Percentiles rank a stretch among this genome's conserved stretches.
Conservation (phyloP, 345 rosid species). For the Dipteronia dyeriana region DNA sequence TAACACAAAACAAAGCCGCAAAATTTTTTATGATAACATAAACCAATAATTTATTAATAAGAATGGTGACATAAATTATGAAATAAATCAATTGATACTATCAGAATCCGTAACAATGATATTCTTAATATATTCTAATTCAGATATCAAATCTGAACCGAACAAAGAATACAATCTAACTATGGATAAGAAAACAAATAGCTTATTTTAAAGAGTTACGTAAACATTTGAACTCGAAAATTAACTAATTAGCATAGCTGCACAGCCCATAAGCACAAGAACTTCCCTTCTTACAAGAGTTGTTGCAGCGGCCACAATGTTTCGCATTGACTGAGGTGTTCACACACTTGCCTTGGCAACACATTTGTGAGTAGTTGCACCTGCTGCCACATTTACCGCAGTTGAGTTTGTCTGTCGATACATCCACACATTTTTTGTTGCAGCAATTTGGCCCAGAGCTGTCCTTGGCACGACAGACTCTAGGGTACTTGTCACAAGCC, state of each 20-base stretch:
- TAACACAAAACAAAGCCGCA: background rate
- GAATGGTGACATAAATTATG: too few species aligned
- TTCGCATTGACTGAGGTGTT: slow-evolving; percentile 15
- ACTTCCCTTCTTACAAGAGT: slow-evolving; percentile 32
- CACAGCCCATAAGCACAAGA: slow-evolving; percentile 36
- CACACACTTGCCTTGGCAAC: slow-evolving; percentile 34
- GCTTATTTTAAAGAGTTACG: background rate
- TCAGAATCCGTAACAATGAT: background rate
- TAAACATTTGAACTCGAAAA: too few species aligned
- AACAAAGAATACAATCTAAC: background rate
- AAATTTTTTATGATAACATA: background rate
- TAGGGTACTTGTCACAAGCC: slow-evolving; percentile 28
- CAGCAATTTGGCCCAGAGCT: slow-evolving; percentile 31
- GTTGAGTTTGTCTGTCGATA: slow-evolving; percentile 19
- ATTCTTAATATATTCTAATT: too few species aligned
- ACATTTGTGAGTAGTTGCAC: slow-evolving; percentile 31
- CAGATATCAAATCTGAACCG: background rate
- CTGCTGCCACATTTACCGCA: slow-evolving; percentile 38
- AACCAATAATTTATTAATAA: background rate
- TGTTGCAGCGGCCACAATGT: slow-evolving; percentile 37
- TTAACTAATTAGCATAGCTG: slow-evolving; percentile 26
- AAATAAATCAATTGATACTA: too few species aligned
- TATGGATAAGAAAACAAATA: background rate
- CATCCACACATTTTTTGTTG: slow-evolving; percentile 27
- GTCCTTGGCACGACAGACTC: slow-evolving; percentile 22